phyloP scores from a whole-genome alignment of 495 filamentous ascomycete genomes.

The Talaromyces adpressus region DNA sequence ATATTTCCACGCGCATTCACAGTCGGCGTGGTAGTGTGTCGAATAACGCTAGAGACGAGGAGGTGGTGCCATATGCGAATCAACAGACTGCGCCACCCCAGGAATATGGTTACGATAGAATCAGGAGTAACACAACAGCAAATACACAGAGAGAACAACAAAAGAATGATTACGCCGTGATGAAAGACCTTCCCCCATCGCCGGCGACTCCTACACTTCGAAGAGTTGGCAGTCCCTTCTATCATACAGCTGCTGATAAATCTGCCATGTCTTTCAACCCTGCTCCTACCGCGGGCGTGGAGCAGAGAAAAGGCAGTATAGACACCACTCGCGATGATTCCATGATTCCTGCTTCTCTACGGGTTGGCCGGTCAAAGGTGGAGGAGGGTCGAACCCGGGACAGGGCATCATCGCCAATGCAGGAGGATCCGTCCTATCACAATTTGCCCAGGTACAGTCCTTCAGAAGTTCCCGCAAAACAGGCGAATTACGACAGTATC shows the following conservation, averaged over 20 bases:
- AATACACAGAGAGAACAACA: neutral
- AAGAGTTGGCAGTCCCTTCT: neutral
- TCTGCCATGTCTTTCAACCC: neutral
- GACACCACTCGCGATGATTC: neutral
- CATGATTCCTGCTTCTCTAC: constrained; percentile 3
- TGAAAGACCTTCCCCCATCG: neutral
- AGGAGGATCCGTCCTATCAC: neutral
- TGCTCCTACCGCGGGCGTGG: neutral
- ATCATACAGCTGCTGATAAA: constrained; percentile 1
- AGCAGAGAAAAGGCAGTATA: neutral
- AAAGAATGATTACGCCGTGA: neutral
- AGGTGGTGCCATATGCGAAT: neutral
- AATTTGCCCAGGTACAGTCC: neutral
- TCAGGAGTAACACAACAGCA: neutral
- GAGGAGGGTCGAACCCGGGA: neutral
- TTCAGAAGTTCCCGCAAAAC: neutral
- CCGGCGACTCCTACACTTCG: neutral
- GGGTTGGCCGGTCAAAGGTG: neutral
- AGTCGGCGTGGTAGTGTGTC: constrained; percentile 4
- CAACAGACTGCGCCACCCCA: neutral
- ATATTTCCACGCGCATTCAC: constrained; percentile 2
- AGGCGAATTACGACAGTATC: neutral
- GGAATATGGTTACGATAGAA: neutral
- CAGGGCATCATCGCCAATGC: neutral
- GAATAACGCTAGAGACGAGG: neutral